A percentile compares a stretch with the other conserved stretches of the same genome.
Conservation (phyloP, 306 rosid genomes). For the Argentina anserina region DNA sequence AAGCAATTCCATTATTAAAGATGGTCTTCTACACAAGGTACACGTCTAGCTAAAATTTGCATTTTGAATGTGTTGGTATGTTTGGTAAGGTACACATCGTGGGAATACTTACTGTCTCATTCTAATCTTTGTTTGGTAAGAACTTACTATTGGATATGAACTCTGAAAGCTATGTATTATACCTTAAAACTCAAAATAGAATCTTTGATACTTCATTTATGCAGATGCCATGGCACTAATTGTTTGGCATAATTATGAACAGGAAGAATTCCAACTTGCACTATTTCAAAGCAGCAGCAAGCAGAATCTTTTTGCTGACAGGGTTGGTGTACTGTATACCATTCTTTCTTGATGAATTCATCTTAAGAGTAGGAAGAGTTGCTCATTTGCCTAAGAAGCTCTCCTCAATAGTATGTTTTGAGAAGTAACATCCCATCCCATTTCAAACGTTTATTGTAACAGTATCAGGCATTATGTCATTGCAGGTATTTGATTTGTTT, state of each 20-base stretch:
- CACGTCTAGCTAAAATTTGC: constrained; percentile 4
- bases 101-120: neutral
- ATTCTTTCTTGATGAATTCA: neutral
- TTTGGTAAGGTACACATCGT: too few relatives aligned
- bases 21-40: constrained; percentile 73
- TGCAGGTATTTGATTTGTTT: constrained; percentile 73
- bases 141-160: neutral
- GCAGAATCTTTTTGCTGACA: constrained; percentile 60
- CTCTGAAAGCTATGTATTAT: neutral
- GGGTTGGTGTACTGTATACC: constrained; percentile 32
- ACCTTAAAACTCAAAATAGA: neutral
- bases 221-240: neutral
- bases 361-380: neutral
- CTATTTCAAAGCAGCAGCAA: constrained; percentile 39
- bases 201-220: neutral
- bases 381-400: neutral
- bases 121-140: neutral
- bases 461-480: neutral
- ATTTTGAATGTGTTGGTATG: neutral
- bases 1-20: constrained; percentile 52
- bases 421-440: neutral
- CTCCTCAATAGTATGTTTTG: too few relatives aligned
- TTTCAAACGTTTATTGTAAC: too few relatives aligned
- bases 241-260: constrained; percentile 17
- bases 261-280: constrained; percentile 78